phyloP scores from a whole-genome alignment of 495 filamentous ascomycete genomes.

The Aspergillus egyptiacus region DNA sequence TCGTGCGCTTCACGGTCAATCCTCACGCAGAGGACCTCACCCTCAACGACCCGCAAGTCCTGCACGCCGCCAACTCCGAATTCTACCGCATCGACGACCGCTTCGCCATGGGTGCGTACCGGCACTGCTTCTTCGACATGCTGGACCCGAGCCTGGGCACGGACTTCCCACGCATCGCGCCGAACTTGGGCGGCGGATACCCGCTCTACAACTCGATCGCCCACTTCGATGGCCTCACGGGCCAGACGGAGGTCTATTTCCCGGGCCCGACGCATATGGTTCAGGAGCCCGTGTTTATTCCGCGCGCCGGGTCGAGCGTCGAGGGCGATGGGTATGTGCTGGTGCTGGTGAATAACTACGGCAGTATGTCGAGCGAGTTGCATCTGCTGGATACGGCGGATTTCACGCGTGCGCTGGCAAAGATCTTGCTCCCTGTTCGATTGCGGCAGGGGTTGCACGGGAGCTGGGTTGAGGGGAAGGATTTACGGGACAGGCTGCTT shows the following conservation, averaged over 20 bases:
- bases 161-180: slow-evolving; percentile 29
- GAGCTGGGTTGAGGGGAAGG: slow-evolving; percentile 3
- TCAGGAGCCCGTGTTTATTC: slow-evolving; percentile 56
- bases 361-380: slow-evolving; percentile 44
- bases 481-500: no score
- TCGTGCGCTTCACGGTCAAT: slow-evolving; percentile 20
- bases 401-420: slow-evolving; percentile 36
- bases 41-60: slow-evolving; percentile 27
- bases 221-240: slow-evolving; percentile 34
- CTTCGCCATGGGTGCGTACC: slow-evolving; percentile 43
- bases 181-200: slow-evolving; percentile 28
- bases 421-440: slow-evolving; percentile 19
- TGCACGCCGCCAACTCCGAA: slow-evolving; percentile 44
- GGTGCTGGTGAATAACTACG: slow-evolving; percentile 49
- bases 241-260: slow-evolving; percentile 35
- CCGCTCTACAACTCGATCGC: slow-evolving; percentile 36
- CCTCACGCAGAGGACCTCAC: slow-evolving; percentile 6
- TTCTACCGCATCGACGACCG: slow-evolving; percentile 58
- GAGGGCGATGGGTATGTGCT: slow-evolving; percentile 55
- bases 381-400: slow-evolving; percentile 46
- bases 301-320: slow-evolving; percentile 26
- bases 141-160: slow-evolving; percentile 41
- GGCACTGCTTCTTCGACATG: slow-evolving; percentile 49
- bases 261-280: slow-evolving; percentile 43
- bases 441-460: slow-evolving; percentile 6